These are phyloP conservation scores for Acidomyces sp. DNA, from an alignment of 495 filamentous ascomycete genomes.

Conservation along the genomic window DNA sequence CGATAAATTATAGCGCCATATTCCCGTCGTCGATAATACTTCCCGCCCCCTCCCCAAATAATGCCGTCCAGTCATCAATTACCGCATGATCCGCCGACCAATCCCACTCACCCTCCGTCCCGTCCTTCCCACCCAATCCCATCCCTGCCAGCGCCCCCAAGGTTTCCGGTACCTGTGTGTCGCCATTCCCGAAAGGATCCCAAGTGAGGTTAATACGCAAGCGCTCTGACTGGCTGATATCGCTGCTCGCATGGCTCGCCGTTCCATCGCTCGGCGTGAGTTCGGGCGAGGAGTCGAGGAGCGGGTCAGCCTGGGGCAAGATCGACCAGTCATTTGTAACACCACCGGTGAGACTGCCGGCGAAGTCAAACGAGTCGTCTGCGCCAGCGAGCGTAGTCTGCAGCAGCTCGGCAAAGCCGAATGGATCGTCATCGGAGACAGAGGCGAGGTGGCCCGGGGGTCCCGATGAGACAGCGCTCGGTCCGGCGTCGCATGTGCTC, in stretches of 20 bases:
- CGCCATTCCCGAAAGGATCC: constrained; percentile 14
- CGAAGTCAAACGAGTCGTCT: too few relatives aligned
- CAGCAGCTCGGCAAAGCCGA: neutral
- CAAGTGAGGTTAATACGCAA: constrained; percentile 11
- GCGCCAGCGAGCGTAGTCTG: too few relatives aligned
- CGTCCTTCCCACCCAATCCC: neutral
- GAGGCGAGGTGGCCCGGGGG: neutral
- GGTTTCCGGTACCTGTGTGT: constrained; percentile 8
- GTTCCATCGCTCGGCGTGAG: constrained; percentile 6
- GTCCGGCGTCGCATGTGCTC: neutral
- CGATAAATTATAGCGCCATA: too few relatives aligned
- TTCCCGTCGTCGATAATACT: too few relatives aligned
- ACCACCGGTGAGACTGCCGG: neutral
- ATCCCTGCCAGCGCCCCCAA: constrained; percentile 4
- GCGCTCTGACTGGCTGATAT: constrained; percentile 4
- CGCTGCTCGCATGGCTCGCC: constrained; percentile 5
- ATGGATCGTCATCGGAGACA: neutral
- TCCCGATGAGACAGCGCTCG: neutral
- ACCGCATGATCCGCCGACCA: constrained; percentile 4
- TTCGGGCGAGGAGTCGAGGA: constrained; percentile 3
- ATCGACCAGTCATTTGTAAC: neutral
- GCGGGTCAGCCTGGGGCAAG: neutral
- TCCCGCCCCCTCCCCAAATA: constrained; percentile 1
- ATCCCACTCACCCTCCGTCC: constrained; percentile 5
- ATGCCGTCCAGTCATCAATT: constrained; percentile 1